Evolutionary conservation across 371 early-diverging fungal species (phyloP), one percentile per base, ranked within the genome.

Genomic region (Syncephalastrum racemosum): DNA sequence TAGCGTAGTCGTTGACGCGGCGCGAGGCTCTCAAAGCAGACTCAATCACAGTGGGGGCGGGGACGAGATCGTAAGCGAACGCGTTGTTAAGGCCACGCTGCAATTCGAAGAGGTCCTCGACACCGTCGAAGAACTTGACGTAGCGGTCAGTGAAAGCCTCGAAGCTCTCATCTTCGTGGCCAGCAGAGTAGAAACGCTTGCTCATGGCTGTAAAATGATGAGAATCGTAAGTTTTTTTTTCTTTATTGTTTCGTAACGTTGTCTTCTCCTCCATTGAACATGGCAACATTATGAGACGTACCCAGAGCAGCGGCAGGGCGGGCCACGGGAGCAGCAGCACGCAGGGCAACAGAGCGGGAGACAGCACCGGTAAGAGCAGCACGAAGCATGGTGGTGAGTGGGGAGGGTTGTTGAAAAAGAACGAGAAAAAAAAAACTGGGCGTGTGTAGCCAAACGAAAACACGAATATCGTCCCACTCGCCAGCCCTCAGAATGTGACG

Each of bases 51-150:
- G 88, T 84, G 63, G 91, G 83, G 36, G 94, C 79, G 49, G 96
- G 97, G 15, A 96, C 96, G 70, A 94, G 85, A 84, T 96, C 96
- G 73, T 94, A 93, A 51, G 94, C 89, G 67, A 96, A 97, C 71
- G 92, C 89, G 78, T 96, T 94, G 89, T 96, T 96, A 67, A 98
- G 84, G 46, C 96, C 95, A 65, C 96, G 88, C 83, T 95, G 94
- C 49, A 98, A 85, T 81, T 98, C 98, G 70, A 94, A 96, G 66
- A 92, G 85, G 80, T 97, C 97, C 59, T 94, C 93, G 51, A 89
- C 90, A 63, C 85, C 85, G 62, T 91, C 87, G 74, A 97, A 97
- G 82, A 90, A 91, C 75, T 85, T 85, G 68, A 88, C 85, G 57
- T 90, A 91, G 56, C 91, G 88, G 62, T 82, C 85, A 31, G 84